These are phyloP conservation scores for Chaetoscypha palmicola DNA, from an alignment of 2,329 filamentous ascomycete genomes.

Conservation along the genomic window DNA sequence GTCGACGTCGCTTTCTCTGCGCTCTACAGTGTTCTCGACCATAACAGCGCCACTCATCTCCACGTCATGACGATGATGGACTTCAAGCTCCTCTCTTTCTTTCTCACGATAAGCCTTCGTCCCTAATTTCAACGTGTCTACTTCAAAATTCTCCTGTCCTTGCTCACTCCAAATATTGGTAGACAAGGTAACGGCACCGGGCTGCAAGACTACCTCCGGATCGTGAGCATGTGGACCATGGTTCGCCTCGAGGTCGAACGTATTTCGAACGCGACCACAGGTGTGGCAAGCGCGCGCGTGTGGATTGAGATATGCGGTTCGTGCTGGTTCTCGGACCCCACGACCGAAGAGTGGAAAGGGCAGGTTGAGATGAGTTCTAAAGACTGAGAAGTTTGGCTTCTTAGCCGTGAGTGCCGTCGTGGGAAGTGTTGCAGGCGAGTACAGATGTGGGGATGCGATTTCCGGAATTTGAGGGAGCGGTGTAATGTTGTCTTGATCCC, in stretches of 20 bases:
- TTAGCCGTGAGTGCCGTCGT: not conserved
- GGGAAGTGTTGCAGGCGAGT: not conserved
- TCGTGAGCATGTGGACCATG: not conserved
- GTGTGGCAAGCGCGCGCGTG: not conserved
- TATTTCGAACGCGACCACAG: constrained; percentile 1
- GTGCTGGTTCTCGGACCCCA: not conserved
- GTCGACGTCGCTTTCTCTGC: constrained; percentile 5
- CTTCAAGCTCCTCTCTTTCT: constrained; percentile 16
- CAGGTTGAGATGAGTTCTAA: constrained; percentile 20
- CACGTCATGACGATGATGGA: constrained; percentile 4
- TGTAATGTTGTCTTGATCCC: not conserved
- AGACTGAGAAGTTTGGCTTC: constrained; percentile 12
- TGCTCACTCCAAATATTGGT: constrained; percentile 9
- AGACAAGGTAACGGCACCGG: not conserved
- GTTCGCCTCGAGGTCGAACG: constrained; percentile 8
- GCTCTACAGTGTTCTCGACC: constrained; percentile 10
- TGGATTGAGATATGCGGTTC: not conserved
- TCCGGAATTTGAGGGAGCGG: not conserved
- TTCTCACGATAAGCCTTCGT: constrained; percentile 18
- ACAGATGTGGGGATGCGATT: constrained; percentile 3
- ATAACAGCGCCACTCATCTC: constrained; percentile 3
- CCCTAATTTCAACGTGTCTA: constrained; percentile 14
- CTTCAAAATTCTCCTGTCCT: constrained; percentile 1
- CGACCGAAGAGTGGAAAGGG: constrained; percentile 14
- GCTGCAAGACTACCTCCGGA: not conserved